Evolutionary conservation across 2,329 filamentous ascomycete species (phyloP).

Genomic region (Thermoascus crustaceus): DNA sequence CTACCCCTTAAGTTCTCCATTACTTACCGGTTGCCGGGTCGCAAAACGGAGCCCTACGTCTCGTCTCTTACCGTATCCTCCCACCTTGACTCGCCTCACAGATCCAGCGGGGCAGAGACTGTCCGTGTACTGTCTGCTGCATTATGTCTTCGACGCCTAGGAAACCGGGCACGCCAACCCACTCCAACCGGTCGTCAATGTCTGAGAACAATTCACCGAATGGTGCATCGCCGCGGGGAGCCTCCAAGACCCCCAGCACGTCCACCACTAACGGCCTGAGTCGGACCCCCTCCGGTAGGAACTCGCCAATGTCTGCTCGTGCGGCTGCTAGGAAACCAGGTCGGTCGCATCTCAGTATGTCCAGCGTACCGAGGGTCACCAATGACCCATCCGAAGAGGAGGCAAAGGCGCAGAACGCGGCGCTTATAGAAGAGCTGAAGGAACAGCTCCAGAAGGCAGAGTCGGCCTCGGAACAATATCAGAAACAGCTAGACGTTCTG

Average conservation of each 20-base stretch:
- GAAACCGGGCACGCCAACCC: conserved; percentile 31
- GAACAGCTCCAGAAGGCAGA: conserved; percentile 76
- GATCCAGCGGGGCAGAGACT: neutral
- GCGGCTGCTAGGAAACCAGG: conserved; percentile 56
- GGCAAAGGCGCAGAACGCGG: conserved; percentile 68
- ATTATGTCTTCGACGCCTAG: conserved; percentile 38
- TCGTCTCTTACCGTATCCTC: no score
- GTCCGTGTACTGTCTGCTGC: conserved; percentile 3
- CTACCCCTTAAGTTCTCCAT: conserved; percentile 1
- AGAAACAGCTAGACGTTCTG: conserved; percentile 76
- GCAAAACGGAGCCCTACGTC: no score
- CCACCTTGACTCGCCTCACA: neutral
- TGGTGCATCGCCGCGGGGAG: conserved; percentile 28
- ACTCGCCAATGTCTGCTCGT: conserved; percentile 59
- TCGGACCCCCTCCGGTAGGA: conserved; percentile 58
- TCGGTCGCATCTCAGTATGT: conserved; percentile 36
- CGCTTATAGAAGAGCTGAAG: conserved; percentile 75
- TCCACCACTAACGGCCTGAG: conserved; percentile 41
- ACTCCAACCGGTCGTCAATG: conserved; percentile 24
- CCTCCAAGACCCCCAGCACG: conserved; percentile 44
- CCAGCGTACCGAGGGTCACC: conserved; percentile 35
- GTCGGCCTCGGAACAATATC: conserved; percentile 64
- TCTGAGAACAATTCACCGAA: conserved; percentile 22
- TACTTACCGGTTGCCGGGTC: conserved; percentile 1
- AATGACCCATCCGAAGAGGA: conserved; percentile 57